phyloP scores from a whole-genome alignment of 139 green algal species.

The Chlamydomonas sphaeroides region DNA sequence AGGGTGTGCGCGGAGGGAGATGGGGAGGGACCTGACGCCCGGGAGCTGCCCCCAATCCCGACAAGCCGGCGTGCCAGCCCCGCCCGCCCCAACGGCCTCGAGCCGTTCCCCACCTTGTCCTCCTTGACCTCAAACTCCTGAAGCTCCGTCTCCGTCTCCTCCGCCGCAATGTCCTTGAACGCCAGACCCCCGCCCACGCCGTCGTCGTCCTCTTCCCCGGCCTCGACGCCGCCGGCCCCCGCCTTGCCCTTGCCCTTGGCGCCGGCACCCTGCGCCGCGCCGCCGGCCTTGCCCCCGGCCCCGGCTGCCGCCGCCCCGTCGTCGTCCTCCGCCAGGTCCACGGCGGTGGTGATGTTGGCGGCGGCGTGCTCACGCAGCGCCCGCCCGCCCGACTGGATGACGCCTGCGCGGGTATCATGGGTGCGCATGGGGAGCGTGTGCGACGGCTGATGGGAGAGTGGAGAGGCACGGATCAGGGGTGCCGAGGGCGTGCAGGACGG shows the following conservation, averaged over 20 bases:
- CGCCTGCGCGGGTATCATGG: background rate
- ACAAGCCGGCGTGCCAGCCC: background rate
- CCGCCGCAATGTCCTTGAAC: slow-evolving; percentile 38
- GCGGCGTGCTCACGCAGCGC: slow-evolving; percentile 62
- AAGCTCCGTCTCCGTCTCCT: slow-evolving; percentile 49
- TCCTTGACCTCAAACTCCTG: slow-evolving; percentile 83
- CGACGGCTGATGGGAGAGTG: too few species aligned
- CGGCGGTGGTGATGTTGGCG: slow-evolving; percentile 46
- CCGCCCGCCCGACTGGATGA: slow-evolving; percentile 39
- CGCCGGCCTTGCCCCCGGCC: background rate
- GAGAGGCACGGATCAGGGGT: too few species aligned
- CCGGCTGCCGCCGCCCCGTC: background rate
- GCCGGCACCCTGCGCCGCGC: background rate
- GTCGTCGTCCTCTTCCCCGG: background rate
- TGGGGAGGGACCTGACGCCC: too few species aligned
- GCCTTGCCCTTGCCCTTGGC: background rate
- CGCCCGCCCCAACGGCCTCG: too few species aligned
- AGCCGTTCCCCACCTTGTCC: slow-evolving; percentile 57
- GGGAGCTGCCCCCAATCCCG: background rate
- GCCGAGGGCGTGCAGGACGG: too few species aligned
- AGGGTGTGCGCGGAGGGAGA: too few species aligned
- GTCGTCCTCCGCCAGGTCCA: slow-evolving; percentile 10
- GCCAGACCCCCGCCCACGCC: background rate
- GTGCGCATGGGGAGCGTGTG: too few species aligned
- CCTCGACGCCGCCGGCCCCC: background rate